Evolutionary conservation across 495 filamentous ascomycete species (phyloP).

Genomic region (Recurvomyces mirabilis): DNA sequence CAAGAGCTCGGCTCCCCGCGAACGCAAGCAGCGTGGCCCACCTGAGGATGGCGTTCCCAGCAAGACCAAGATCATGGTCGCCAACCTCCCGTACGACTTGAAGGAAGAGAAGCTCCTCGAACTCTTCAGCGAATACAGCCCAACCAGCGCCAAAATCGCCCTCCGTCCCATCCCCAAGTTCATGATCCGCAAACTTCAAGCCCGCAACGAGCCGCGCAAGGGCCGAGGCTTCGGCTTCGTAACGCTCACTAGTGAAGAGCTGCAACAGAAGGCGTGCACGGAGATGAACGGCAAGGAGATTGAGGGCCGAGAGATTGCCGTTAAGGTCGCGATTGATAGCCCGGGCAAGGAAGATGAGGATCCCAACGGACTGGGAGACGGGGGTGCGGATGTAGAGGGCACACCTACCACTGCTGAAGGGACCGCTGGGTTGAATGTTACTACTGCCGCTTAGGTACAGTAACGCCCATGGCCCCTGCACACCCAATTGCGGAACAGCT

Average conservation of each 20-base stretch:
- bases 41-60: constrained; percentile 96
- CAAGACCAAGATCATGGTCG: constrained; percentile 99
- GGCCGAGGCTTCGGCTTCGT: constrained; percentile 98
- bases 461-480: too few relatives aligned
- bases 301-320: constrained; percentile 95
- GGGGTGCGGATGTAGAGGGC: constrained; percentile 16
- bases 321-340: constrained; percentile 99
- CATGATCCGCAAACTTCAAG: constrained; percentile 99
- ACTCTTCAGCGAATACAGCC: constrained; percentile 80
- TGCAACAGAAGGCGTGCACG: constrained; percentile 87
- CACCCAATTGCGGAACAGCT: too few relatives aligned
- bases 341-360: constrained; percentile 95
- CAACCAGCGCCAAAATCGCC: constrained; percentile 91
- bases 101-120: constrained; percentile 98
- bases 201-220: constrained; percentile 95
- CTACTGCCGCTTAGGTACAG: constrained; percentile 16
- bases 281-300: constrained; percentile 99
- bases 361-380: constrained; percentile 25
- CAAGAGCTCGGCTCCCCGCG: constrained; percentile 41
- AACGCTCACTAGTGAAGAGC: constrained; percentile 84
- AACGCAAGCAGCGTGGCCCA: constrained; percentile 76
- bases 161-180: constrained; percentile 96
- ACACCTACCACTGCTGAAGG: constrained; percentile 24
- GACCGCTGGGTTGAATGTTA: constrained; percentile 35
- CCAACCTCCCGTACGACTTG: constrained; percentile 95